Evolutionary conservation across 2,329 filamentous ascomycete genomes (phyloP).

Genomic region (Aspergillus awamori): DNA sequence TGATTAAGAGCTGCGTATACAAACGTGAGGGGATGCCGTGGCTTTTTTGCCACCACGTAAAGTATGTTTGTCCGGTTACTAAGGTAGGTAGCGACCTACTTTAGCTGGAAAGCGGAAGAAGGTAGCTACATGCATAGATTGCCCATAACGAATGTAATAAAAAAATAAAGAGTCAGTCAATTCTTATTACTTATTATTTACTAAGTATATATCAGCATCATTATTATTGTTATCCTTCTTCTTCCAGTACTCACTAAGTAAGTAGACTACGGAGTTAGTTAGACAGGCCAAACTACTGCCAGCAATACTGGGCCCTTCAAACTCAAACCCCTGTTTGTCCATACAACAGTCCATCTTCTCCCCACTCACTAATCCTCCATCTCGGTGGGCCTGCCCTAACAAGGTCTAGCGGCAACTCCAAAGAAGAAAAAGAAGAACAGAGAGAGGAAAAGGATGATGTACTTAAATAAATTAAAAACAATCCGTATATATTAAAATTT

Average conservation of each 20-base stretch:
- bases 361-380: neutral
- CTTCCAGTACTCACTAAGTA: neutral
- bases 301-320: constrained; percentile 12
- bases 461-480: neutral
- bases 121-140: too few species aligned
- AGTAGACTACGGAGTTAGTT: neutral
- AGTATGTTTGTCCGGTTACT: neutral
- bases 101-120: neutral
- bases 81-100: neutral
- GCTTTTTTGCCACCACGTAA: neutral
- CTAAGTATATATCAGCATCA: neutral
- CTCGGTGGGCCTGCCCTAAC: neutral
- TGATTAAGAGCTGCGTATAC: too few species aligned
- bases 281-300: too few species aligned
- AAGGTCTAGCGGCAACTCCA: neutral
- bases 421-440: neutral
- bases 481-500: neutral
- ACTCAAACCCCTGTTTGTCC: constrained; percentile 24
- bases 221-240: neutral
- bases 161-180: too few species aligned
- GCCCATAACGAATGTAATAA: too few species aligned
- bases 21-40: too few species aligned
- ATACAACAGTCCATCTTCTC: neutral
- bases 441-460: neutral
- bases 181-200: neutral